Conservation (phyloP, 2,329 filamentous ascomycete genomes). For the Aspergillus tanneri region DNA sequence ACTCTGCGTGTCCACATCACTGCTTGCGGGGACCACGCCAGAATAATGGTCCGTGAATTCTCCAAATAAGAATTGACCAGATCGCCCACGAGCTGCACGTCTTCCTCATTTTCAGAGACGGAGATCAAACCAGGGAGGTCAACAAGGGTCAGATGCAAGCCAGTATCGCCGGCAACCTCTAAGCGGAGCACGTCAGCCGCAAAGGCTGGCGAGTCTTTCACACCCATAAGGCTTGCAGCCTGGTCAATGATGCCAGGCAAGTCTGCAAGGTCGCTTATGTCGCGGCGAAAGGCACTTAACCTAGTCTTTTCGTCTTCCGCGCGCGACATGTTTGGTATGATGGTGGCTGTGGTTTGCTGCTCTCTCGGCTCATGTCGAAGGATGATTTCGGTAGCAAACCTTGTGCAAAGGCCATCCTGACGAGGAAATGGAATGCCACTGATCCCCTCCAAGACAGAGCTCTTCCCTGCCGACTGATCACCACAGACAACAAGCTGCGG, state of each 20-base stretch:
- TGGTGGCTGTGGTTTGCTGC: conserved; percentile 6
- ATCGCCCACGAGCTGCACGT: conserved; percentile 54
- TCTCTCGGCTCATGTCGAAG: conserved; percentile 31
- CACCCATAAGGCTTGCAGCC: conserved; percentile 12
- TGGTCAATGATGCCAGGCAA: conserved; percentile 16
- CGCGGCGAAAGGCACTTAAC: conserved; percentile 8
- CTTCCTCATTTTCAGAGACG: conserved; percentile 54
- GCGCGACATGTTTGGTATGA: conserved; percentile 13
- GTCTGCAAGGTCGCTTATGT: conserved; percentile 11
- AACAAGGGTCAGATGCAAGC: conserved; percentile 58
- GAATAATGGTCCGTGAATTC: conserved; percentile 45
- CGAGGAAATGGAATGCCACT: conserved; percentile 61
- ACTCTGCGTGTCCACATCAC: conserved; percentile 43
- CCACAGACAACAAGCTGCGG: conserved; percentile 64
- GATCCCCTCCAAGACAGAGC: conserved; percentile 59
- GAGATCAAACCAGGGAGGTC: conserved; percentile 60
- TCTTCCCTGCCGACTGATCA: conserved; percentile 64
- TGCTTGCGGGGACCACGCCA: conserved; percentile 46
- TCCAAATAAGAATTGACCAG: conserved; percentile 47
- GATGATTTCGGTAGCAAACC: conserved; percentile 62
- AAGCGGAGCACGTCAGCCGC: conserved; percentile 57
- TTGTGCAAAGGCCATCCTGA: conserved; percentile 60
- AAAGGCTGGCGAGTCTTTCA: conserved; percentile 27
- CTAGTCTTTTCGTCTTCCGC: conserved; percentile 10
- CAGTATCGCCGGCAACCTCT: conserved; percentile 57